phyloP scores from a whole-genome alignment of 2,329 filamentous ascomycete species.

The Colletotrichum tofieldiae region DNA sequence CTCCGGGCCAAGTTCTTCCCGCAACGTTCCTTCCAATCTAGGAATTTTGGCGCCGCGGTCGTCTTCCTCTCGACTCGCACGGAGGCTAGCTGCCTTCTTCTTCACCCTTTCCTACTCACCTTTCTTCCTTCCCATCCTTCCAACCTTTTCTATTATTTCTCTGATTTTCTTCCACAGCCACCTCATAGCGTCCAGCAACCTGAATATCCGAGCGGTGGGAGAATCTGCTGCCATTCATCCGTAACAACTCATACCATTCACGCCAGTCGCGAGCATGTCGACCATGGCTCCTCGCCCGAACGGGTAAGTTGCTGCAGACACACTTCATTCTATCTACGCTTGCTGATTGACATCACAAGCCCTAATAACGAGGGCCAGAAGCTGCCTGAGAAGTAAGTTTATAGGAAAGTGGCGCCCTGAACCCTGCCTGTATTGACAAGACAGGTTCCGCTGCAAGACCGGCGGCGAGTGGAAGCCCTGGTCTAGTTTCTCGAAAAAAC shows the following conservation, averaged over 20 bases:
- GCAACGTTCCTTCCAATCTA: neutral
- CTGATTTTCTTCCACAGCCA: neutral
- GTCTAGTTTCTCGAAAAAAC: slow-evolving; percentile 51
- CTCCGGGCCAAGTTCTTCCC: neutral
- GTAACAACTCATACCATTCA: neutral
- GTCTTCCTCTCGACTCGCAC: neutral
- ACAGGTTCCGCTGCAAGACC: slow-evolving; percentile 54
- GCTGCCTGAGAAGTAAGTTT: slow-evolving; percentile 26
- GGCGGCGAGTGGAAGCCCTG: slow-evolving; percentile 56
- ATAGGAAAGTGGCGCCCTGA: too few species aligned
- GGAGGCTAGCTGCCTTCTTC: neutral
- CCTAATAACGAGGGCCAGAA: slow-evolving; percentile 22
- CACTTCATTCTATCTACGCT: neutral
- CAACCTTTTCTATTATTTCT: neutral
- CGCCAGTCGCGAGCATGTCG: neutral
- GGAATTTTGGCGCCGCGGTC: neutral
- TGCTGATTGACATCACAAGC: slow-evolving; percentile 2
- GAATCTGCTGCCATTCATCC: neutral
- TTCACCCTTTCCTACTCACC: neutral
- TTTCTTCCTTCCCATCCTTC: too few species aligned
- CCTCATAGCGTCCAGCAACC: too few species aligned
- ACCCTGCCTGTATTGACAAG: slow-evolving; percentile 13
- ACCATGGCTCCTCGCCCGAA: slow-evolving; percentile 7
- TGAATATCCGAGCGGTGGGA: neutral
- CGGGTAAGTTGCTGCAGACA: slow-evolving; percentile 12